Evolutionary conservation across 1,284 basidiomycete species (phyloP).

Genomic region (Wallemia mellicola): DNA sequence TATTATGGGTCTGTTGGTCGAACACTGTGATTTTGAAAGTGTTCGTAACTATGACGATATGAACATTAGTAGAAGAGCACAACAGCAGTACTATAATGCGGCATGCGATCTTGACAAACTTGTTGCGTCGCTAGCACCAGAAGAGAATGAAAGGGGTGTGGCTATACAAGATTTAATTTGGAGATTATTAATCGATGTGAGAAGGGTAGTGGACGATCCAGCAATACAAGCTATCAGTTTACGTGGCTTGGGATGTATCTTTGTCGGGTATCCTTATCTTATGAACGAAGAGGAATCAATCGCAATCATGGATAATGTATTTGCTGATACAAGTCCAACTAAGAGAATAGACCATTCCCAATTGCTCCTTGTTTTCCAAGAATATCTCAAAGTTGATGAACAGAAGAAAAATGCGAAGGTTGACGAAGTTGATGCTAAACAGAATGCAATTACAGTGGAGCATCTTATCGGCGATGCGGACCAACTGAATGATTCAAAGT

Average conservation of each 20-base stretch:
- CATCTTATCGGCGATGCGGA: constrained; percentile 82
- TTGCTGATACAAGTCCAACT: constrained; percentile 15
- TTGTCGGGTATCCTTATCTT: constrained; percentile 63
- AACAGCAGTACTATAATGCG: neutral
- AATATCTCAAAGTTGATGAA: constrained; percentile 35
- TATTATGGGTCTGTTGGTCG: constrained; percentile 53
- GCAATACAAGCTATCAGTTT: neutral
- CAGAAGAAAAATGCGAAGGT: constrained; percentile 15
- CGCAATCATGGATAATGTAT: constrained; percentile 64
- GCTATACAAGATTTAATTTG: neutral
- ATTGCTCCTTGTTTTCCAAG: constrained; percentile 60
- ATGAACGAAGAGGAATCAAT: constrained; percentile 51
- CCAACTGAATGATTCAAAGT: constrained; percentile 85
- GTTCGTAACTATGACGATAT: constrained; percentile 25
- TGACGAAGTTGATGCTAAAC: constrained; percentile 9
- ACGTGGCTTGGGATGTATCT: constrained; percentile 36
- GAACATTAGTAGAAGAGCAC: neutral
- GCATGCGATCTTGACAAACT: neutral
- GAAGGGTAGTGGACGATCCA: neutral
- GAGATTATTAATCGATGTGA: neutral
- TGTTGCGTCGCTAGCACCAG: neutral
- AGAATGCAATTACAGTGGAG: constrained; percentile 26
- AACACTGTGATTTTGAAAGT: constrained; percentile 61
- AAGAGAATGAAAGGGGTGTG: neutral
- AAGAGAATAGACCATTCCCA: neutral